These are phyloP conservation scores for Malus sylvestris DNA, from an alignment of 306 rosid species.

Conservation along the genomic window DNA sequence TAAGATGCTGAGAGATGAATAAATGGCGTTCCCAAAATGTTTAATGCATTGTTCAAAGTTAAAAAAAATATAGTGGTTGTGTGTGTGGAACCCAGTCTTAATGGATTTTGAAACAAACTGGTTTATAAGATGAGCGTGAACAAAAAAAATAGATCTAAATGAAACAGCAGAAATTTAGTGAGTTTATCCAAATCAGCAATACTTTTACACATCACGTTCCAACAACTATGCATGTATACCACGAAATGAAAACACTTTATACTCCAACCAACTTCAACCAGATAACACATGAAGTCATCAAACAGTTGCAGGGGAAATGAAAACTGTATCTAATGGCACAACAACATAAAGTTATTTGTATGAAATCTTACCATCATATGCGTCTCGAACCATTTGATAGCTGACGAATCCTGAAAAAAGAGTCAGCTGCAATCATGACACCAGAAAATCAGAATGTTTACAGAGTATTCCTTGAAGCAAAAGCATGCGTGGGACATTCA, in stretches of 20 bases:
- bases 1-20: neutral
- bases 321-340: neutral
- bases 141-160: neutral
- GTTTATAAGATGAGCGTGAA: neutral
- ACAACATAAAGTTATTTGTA: neutral
- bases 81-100: neutral
- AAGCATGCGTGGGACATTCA: neutral
- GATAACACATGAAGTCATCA: neutral
- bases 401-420: constrained; percentile 98
- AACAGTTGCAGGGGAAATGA: neutral
- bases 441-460: constrained; percentile 33
- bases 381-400: constrained; percentile 99
- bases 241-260: neutral
- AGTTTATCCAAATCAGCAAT: neutral
- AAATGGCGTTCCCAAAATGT: neutral
- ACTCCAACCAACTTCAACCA: neutral
- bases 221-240: neutral
- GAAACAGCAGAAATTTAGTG: neutral
- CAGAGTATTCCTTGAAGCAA: constrained; percentile 7
- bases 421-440: constrained; percentile 66
- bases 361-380: constrained; percentile 72
- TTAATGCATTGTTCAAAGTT: neutral
- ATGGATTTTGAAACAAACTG: neutral
- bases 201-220: neutral
- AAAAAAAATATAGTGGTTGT: neutral